Percentiles rank a stretch among this genome's conserved stretches.
Conservation (phyloP, 306 rosid species). For the Corylus avellana region DNA sequence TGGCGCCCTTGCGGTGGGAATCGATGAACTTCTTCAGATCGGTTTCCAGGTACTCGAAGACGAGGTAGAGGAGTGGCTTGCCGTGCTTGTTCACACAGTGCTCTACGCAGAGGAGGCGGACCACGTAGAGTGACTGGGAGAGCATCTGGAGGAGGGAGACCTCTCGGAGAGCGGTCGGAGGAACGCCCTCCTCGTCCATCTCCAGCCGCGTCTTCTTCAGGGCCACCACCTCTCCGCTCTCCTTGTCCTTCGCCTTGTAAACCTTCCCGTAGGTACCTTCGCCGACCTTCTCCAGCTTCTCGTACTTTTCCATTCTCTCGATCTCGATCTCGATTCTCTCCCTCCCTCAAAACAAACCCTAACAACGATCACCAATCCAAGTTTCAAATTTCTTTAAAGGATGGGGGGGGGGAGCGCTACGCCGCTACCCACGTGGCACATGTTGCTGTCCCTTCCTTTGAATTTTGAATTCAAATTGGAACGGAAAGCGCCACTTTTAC, state of each 20-base stretch:
- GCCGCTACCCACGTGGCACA: not conserved
- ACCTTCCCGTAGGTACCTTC: conserved; percentile 98
- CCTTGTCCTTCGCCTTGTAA: conserved; percentile 82
- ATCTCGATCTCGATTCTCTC: not conserved
- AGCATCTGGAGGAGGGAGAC: conserved; percentile 91
- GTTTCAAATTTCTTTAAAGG: not conserved
- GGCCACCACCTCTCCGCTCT: conserved; percentile 77
- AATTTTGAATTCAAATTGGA: not conserved
- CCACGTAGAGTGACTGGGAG: conserved; percentile 87
- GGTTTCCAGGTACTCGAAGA: conserved; percentile 87
- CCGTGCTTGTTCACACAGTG: conserved; percentile 58
- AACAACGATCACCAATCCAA: not conserved
- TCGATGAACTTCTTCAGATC: conserved; percentile 93
- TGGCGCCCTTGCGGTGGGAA: conserved; percentile 74
- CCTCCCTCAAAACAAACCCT: not conserved
- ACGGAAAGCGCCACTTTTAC: not conserved
- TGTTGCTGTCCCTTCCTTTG: not conserved
- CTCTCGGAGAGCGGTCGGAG: conserved; percentile 91
- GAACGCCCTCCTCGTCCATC: conserved; percentile 98
- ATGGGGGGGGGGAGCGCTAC: not conserved
- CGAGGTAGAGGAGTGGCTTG: conserved; percentile 83
- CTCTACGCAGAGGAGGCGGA: conserved; percentile 80
- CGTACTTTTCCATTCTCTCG: conserved; percentile 72
- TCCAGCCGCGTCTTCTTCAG: conserved; percentile 85
- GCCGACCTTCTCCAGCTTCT: conserved; percentile 94